phyloP scores from a whole-genome alignment of 257 asterid genomes.

The Solanum phureja region DNA sequence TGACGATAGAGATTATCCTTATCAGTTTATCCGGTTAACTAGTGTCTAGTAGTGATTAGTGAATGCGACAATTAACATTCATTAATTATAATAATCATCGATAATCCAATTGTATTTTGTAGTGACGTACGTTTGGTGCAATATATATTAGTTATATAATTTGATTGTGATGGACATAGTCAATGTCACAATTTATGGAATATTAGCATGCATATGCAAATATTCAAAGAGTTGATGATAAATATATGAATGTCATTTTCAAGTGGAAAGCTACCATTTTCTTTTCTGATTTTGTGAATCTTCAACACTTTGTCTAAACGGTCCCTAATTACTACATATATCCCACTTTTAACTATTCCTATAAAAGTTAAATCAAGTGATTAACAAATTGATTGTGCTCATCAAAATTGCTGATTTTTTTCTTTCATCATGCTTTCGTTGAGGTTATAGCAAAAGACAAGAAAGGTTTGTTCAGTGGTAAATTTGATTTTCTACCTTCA shows the following conservation, averaged over 20 bases:
- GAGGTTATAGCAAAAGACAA: background rate
- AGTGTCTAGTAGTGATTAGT: background rate
- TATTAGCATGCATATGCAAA: background rate
- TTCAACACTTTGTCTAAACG: background rate
- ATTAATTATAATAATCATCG: background rate
- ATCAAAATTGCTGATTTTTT: background rate
- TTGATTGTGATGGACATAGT: background rate
- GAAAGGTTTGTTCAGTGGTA: background rate
- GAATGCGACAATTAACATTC: background rate
- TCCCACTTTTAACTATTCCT: background rate
- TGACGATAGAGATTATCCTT: background rate
- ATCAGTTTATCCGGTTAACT: background rate
- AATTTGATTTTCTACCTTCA: background rate
- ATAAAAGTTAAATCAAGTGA: background rate
- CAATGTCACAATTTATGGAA: background rate
- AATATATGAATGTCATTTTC: background rate
- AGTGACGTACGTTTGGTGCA: background rate
- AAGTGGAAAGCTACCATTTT: background rate
- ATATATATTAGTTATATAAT: background rate
- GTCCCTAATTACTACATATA: background rate
- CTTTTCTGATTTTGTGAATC: background rate
- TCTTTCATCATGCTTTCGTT: background rate
- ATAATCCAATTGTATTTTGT: background rate
- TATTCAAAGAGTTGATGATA: background rate
- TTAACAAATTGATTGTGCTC: background rate